These are phyloP conservation scores for Fusarium piperis DNA, from an alignment of 2,329 filamentous ascomycete genomes.

Conservation along the genomic window DNA sequence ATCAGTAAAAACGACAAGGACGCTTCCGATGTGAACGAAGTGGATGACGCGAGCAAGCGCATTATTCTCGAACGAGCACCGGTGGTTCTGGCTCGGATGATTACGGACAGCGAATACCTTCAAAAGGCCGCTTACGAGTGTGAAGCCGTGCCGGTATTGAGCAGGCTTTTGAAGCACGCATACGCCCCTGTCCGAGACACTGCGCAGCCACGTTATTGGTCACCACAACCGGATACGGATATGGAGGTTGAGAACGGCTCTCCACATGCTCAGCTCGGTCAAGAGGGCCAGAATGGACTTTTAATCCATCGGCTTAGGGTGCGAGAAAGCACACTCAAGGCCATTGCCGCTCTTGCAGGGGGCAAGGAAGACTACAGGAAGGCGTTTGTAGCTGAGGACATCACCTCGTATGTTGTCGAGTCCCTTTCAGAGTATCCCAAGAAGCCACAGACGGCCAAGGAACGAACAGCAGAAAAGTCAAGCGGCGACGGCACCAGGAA, in stretches of 20 bases:
- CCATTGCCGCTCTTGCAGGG: constrained; percentile 82
- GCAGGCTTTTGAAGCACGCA: constrained; percentile 60
- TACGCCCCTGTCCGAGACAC: constrained; percentile 57
- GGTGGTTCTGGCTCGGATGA: constrained; percentile 78
- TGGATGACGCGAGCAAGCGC: constrained; percentile 48
- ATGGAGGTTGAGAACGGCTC: constrained; percentile 48
- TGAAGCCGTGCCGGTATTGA: constrained; percentile 57
- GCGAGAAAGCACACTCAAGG: constrained; percentile 79
- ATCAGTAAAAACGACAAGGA: constrained; percentile 61
- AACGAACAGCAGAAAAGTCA: constrained; percentile 52
- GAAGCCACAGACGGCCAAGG: constrained; percentile 58
- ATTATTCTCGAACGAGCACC: constrained; percentile 76
- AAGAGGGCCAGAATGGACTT: constrained; percentile 66
- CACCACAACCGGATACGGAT: constrained; percentile 48
- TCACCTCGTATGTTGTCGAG: constrained; percentile 83
- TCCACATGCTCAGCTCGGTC: constrained; percentile 63
- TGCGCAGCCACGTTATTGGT: constrained; percentile 50
- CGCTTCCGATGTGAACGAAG: constrained; percentile 48
- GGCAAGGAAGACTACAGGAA: constrained; percentile 88
- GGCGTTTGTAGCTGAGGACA: constrained; percentile 81
- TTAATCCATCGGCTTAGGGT: constrained; percentile 77
- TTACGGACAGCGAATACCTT: constrained; percentile 80
- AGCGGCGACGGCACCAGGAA: constrained; percentile 46
- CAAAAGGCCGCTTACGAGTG: constrained; percentile 84
- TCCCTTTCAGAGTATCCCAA: constrained; percentile 71